These are phyloP conservation scores for Aspergillus pseudonomiae DNA, from an alignment of 2,329 filamentous ascomycete genomes.

Conservation along the genomic window DNA sequence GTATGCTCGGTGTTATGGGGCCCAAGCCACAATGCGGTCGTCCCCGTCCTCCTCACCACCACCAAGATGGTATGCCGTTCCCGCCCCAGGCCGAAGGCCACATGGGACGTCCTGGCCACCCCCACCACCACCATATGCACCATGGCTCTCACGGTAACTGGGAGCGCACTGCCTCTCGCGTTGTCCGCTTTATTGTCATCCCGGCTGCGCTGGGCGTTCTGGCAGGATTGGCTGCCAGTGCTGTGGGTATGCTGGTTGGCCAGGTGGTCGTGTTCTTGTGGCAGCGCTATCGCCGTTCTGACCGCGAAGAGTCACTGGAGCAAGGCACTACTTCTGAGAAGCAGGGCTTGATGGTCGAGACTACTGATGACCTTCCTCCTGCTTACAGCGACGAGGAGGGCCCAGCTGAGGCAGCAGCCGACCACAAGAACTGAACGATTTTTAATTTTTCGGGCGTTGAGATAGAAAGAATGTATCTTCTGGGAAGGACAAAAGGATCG, in stretches of 20 bases:
- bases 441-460: not conserved
- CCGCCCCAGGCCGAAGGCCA: slow-evolving; percentile 18
- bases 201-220: slow-evolving; percentile 51
- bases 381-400: slow-evolving; percentile 39
- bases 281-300: slow-evolving; percentile 42
- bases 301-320: slow-evolving; percentile 34
- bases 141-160: slow-evolving; percentile 39
- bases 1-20: slow-evolving; percentile 35
- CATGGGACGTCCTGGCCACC: slow-evolving; percentile 23
- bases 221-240: slow-evolving; percentile 49
- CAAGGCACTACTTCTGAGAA: slow-evolving; percentile 47
- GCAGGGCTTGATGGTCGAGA: slow-evolving; percentile 42
- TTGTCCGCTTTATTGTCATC: slow-evolving; percentile 49
- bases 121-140: slow-evolving; percentile 35
- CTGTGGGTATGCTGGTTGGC: slow-evolving; percentile 52
- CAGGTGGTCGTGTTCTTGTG: slow-evolving; percentile 50
- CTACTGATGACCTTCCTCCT: slow-evolving; percentile 38
- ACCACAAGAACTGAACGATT: slow-evolving; percentile 36
- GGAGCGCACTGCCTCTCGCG: slow-evolving; percentile 42
- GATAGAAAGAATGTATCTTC: not conserved
- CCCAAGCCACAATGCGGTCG: slow-evolving; percentile 37
- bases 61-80: slow-evolving; percentile 12
- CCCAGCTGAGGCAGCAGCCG: slow-evolving; percentile 26
- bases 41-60: slow-evolving; percentile 11
- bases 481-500: not conserved